These are phyloP conservation scores for Diaporthe ampelina DNA, from an alignment of 2,329 filamentous ascomycete species.

Conservation along the genomic window DNA sequence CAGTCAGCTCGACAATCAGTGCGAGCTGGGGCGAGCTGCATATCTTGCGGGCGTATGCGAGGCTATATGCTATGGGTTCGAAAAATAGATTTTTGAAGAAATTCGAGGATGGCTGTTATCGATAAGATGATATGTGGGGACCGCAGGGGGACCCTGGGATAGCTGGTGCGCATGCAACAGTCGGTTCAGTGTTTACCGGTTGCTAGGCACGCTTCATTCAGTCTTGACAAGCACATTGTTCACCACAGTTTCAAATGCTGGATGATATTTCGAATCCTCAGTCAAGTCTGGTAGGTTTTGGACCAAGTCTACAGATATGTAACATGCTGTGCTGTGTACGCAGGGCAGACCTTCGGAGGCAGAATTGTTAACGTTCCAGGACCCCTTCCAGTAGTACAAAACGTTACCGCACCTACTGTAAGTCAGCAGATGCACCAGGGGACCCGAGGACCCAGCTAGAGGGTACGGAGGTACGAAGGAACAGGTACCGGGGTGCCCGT, in stretches of 20 bases:
- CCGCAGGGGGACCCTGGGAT: slow-evolving; percentile 20
- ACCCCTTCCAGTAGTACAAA: neutral
- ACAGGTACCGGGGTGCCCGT: slow-evolving; percentile 20
- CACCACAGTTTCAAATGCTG: neutral
- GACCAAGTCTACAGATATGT: fast-evolving
- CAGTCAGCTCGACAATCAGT: slow-evolving; percentile 3
- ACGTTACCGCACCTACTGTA: too few species aligned
- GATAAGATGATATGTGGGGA: slow-evolving; percentile 43
- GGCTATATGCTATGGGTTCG: neutral
- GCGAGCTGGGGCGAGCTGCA: neutral
- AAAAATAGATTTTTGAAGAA: slow-evolving; percentile 35
- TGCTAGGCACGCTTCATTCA: neutral
- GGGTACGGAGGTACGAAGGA: neutral
- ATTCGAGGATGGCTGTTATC: slow-evolving; percentile 32
- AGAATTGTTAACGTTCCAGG: neutral
- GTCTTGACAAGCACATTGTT: neutral
- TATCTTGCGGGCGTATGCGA: neutral
- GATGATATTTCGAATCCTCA: neutral
- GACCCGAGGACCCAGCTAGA: neutral
- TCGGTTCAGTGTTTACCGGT: neutral
- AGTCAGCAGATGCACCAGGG: neutral
- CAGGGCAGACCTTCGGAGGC: neutral
- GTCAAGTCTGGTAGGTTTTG: too few species aligned
- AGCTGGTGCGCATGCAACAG: neutral
- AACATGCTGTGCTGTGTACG: neutral